Base-by-base conservation (phyloP, 2,329 filamentous ascomycete species). In the Neonectria faginata region DNA sequence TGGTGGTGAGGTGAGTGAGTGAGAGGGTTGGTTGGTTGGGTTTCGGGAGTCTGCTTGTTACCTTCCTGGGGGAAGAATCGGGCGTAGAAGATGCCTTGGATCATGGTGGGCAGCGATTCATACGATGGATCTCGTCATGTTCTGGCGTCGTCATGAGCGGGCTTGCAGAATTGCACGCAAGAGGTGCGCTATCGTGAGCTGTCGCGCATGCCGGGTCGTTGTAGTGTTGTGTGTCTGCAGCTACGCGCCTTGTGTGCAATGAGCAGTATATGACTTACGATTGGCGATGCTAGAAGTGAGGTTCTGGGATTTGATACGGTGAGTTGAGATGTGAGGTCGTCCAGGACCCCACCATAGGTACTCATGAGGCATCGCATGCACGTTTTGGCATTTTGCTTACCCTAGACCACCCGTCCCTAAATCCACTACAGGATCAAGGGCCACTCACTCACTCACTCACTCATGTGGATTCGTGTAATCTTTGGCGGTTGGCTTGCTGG, bases 11-110 rank as follows among this genome's bases (percentile, higher is more conserved):
- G 29, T 59, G 47, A 36, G 45, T 20, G n/a, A 11, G 16, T 12
- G 1, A 5, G 20, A 20, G 20, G 20, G 20, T 20, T 20, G 25
- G 25, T 25, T 25, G 25, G 5, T 6, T 25, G 25, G 25, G 6
- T 6, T 33, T 8, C 1, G 5, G 9, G 48, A 9, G 29, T 10
- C 39, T 25, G 25, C 3, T 20, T 5, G 71, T 69, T 76, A 88
- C 89, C 89, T 83, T 90, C 84, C 72, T 89, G 82, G 16, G 88
- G 87, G 67, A 91, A 85, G 79, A 92, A 92, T 51, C 89, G 83
- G 53, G 89, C 89, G 76, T 91, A 91, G 73, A 91, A 91, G 62
- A 92, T 91, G 70, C 87, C 89, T 75, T 89, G 87, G 58, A 92
- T 91, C 87, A 90, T 90, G 72, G 27, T 64, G 66, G n/a, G 44